A percentile compares a stretch with the other conserved stretches of the same genome.
Evolutionary conservation across 2,329 filamentous ascomycete species (phyloP).

Genomic region (Calonectria honghensis): DNA sequence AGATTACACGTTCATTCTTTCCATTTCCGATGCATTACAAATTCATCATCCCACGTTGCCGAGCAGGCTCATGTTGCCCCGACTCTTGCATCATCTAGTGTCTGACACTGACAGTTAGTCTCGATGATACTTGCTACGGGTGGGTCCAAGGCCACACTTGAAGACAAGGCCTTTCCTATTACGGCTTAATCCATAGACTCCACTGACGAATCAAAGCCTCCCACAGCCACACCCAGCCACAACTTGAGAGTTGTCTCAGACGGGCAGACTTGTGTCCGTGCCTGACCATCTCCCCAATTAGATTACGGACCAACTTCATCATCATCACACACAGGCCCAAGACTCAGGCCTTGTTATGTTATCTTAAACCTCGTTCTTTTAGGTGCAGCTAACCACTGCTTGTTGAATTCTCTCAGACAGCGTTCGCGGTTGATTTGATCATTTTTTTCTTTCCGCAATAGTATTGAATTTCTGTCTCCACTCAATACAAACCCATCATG

Average conservation of each 20-base stretch:
- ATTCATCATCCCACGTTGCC: conserved; percentile 8
- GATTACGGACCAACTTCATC: neutral
- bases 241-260: no score
- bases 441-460: neutral
- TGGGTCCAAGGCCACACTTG: neutral
- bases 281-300: neutral
- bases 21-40: conserved; percentile 1
- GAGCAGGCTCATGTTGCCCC: neutral
- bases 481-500: neutral
- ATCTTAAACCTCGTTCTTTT: neutral
- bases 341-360: neutral
- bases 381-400: no score
- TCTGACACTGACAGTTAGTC: neutral
- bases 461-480: neutral
- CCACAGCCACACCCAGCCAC: conserved; percentile 3
- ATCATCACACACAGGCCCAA: neutral
- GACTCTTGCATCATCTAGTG: conserved; percentile 7
- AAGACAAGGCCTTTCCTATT: neutral
- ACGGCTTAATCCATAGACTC: neutral
- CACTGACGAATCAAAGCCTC: neutral
- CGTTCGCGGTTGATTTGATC: neutral
- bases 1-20: neutral
- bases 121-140: conserved; percentile 27
- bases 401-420: neutral
- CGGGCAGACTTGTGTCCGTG: neutral